These are phyloP conservation scores for Herpetospermum pedunculosum DNA, from an alignment of 306 rosid genomes.

Conservation along the genomic window DNA sequence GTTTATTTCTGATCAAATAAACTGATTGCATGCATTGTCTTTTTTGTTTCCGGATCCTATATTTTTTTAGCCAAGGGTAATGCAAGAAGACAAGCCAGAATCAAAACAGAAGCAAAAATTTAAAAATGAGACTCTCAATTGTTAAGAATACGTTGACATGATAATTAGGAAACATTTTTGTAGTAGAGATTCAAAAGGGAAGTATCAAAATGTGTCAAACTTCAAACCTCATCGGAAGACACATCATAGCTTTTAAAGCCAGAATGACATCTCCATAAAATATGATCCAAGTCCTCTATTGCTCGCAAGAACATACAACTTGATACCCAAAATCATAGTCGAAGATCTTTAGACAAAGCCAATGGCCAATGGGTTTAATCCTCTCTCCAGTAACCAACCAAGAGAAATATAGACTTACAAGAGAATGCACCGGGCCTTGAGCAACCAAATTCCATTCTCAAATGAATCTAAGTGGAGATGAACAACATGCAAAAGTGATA, in stretches of 20 bases:
- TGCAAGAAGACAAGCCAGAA: not conserved
- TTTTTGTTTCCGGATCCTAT: too few relatives aligned
- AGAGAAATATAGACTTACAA: not conserved
- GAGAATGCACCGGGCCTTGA: not conserved
- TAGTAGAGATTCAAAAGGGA: not conserved
- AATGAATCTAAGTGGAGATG: not conserved
- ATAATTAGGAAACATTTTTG: not conserved
- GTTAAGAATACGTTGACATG: not conserved
- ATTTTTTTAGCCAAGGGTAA: not conserved
- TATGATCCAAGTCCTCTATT: not conserved
- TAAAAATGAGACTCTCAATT: not conserved
- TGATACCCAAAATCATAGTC: not conserved
- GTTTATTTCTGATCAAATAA: not conserved
- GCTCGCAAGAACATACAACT: not conserved
- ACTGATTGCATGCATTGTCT: not conserved
- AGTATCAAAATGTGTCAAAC: not conserved
- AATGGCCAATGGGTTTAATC: not conserved
- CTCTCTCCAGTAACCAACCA: not conserved
- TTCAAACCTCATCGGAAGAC: not conserved
- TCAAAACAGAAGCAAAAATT: too few relatives aligned
- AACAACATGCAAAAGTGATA: not conserved
- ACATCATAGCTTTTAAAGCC: not conserved
- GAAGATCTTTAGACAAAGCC: not conserved
- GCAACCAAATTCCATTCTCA: not conserved
- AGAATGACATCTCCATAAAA: not conserved